Evolutionary conservation across 345 rosid species (phyloP).

Genomic region (Eucalyptus caleyi): DNA sequence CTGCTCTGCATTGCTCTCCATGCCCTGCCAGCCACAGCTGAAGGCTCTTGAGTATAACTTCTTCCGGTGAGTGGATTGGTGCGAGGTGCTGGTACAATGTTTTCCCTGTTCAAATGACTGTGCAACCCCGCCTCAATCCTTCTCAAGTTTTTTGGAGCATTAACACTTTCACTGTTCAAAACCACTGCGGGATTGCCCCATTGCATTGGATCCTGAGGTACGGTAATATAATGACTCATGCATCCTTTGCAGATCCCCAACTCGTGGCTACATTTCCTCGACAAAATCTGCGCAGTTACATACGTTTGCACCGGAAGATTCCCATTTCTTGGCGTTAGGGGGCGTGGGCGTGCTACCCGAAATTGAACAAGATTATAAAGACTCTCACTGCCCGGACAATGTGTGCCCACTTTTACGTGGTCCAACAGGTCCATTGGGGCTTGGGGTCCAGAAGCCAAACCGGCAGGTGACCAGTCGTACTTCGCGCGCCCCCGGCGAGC

Average conservation of each 20-base stretch:
- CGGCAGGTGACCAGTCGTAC: background rate
- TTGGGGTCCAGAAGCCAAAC: background rate
- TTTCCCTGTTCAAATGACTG: conserved; percentile 10
- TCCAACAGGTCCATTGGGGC: background rate
- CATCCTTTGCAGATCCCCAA: background rate
- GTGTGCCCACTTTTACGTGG: background rate
- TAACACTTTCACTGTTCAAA: background rate
- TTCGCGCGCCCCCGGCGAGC: background rate
- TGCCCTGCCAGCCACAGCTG: background rate
- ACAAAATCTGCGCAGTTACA: background rate
- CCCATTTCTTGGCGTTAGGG: conserved; percentile 3
- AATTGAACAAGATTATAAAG: background rate
- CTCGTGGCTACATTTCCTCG: background rate
- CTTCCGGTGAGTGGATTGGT: background rate
- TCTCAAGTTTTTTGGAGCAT: background rate
- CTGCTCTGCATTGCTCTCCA: background rate
- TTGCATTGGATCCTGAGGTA: background rate
- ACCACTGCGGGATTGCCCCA: background rate
- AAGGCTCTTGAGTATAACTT: background rate
- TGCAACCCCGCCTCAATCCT: background rate
- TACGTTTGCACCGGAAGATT: background rate
- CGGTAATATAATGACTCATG: background rate
- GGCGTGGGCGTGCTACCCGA: background rate
- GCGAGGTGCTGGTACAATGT: background rate
- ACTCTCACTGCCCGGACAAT: background rate